Percentiles rank a stretch among this genome's conserved stretches.
These are phyloP conservation scores for Sarcodon sp. DNA, from an alignment of 768 basidiomycete species.

Conservation along the genomic window DNA sequence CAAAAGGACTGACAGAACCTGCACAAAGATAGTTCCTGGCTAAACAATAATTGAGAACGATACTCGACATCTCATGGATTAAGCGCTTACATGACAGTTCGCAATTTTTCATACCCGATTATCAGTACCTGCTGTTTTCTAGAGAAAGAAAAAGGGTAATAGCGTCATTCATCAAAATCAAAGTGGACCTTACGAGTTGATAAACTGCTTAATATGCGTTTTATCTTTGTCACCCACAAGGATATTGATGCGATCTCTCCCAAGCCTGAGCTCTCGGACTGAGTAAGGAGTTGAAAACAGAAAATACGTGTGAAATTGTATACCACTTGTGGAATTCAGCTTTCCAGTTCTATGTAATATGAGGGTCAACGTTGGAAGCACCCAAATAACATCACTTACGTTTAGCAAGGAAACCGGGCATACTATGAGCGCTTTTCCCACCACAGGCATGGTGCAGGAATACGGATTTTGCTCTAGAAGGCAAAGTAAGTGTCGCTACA, in stretches of 20 bases:
- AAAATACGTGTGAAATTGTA: not conserved
- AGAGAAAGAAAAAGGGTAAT: not conserved
- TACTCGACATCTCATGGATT: not conserved
- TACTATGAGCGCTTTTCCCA: conserved; percentile 82
- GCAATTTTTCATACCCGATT: conserved; percentile 88
- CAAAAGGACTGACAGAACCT: conserved; percentile 21
- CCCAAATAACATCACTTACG: conserved; percentile 26
- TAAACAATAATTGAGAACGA: conserved; percentile 10
- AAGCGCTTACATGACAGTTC: conserved; percentile 61
- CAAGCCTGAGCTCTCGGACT: conserved; percentile 24
- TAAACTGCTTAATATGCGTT: conserved; percentile 50
- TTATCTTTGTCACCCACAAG: conserved; percentile 50
- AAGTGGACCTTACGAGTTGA: conserved; percentile 43
- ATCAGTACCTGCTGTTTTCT: conserved; percentile 77
- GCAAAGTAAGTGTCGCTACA: not conserved
- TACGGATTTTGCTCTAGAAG: conserved; percentile 78
- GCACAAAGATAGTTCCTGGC: conserved; percentile 49
- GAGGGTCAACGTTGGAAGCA: not conserved
- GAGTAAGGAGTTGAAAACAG: not conserved
- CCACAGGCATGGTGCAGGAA: conserved; percentile 33
- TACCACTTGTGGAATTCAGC: conserved; percentile 94
- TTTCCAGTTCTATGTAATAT: conserved; percentile 69
- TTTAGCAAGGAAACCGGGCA: conserved; percentile 88
- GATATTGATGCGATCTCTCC: conserved; percentile 41
- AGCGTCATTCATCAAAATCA: not conserved